Evolutionary conservation across 352 stramenopile genomes (phyloP), one percentile per base, ranked within the genome.

Genomic region (Phytophthora sojae): DNA sequence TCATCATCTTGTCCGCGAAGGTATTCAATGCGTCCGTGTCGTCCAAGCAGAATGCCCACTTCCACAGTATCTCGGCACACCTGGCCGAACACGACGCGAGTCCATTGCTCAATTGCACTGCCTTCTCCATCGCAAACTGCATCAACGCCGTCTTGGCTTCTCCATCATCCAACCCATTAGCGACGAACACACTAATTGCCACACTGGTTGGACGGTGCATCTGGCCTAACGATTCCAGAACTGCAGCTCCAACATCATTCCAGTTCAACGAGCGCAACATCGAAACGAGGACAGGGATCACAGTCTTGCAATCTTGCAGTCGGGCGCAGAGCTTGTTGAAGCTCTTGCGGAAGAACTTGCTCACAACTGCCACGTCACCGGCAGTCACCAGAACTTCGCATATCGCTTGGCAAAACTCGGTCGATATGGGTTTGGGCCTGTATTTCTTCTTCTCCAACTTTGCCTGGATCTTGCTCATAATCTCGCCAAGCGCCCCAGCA

Each of bases 221-320:
- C 8, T 44, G 17, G 2, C 29, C 17, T 3, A 64, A 56, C 15
- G 57, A 44, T 8, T 47, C 35, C 17, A 56, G 6, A 35, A 64
- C 6, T 6, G 29, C 29, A 32, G 35, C 15, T 3, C 55, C 67
- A 17, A 70, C 56, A 1, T 66, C 56, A 4, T 29, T 47, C 67
- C 67, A 70, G 19, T 57, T 45, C 19, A 75, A 70, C 4, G 25
- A 52, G 19, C 50, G 17, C 3, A 63, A 19, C 8, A 75, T 42
- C 23, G 39, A 6, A 8, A 23, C 23, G 2, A 75, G 21, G 19
- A 45, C 29, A 11, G 50, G 35, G 2, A 44, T 30, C 0, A 71
- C n/a, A 3, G 44, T 30, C n/a, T 39, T 19, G 57, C 64, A 67
- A 26, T 61, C 51, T 44, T 66, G 17, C 9, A 45, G 39, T 5